Percentiles rank a stretch among this genome's conserved stretches.
phyloP scores from a whole-genome alignment of 83 land plant species.

The Picea abies region DNA sequence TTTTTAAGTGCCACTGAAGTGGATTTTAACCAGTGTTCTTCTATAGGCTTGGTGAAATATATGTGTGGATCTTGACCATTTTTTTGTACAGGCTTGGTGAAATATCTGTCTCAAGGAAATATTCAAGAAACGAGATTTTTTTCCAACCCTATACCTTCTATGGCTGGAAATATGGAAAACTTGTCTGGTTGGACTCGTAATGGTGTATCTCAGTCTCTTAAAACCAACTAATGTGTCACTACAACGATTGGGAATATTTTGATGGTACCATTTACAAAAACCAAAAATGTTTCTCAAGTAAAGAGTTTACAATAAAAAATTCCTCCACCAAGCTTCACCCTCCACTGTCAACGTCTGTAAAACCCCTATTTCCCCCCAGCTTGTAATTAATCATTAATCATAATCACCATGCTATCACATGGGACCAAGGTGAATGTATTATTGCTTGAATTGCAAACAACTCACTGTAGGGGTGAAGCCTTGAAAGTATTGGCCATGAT shows the following conservation, averaged over 20 bases:
- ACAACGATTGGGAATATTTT: not conserved
- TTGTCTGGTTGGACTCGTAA: not conserved
- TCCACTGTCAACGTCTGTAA: not conserved
- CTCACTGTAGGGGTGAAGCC: too few relatives aligned
- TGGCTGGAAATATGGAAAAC: not conserved
- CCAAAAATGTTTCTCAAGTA: not conserved
- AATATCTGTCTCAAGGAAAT: not conserved
- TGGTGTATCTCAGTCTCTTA: not conserved
- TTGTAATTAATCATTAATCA: too few relatives aligned
- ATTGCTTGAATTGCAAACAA: too few relatives aligned
- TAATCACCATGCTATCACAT: too few relatives aligned
- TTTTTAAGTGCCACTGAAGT: too few relatives aligned
- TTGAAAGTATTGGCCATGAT: too few relatives aligned
- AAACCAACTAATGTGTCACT: not conserved
- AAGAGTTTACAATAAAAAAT: conserved; percentile 8
- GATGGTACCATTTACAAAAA: not conserved
- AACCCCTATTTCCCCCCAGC: too few relatives aligned
- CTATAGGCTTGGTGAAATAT: too few relatives aligned
- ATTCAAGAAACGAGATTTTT: not conserved
- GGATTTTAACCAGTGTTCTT: too few relatives aligned
- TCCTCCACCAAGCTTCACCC: too few relatives aligned
- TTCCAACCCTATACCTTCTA: not conserved
- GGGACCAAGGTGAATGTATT: too few relatives aligned
- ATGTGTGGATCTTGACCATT: not conserved
- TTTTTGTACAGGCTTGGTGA: conserved; percentile 1